phyloP scores from a whole-genome alignment of 306 rosid genomes.

The Begonia peltatifolia region DNA sequence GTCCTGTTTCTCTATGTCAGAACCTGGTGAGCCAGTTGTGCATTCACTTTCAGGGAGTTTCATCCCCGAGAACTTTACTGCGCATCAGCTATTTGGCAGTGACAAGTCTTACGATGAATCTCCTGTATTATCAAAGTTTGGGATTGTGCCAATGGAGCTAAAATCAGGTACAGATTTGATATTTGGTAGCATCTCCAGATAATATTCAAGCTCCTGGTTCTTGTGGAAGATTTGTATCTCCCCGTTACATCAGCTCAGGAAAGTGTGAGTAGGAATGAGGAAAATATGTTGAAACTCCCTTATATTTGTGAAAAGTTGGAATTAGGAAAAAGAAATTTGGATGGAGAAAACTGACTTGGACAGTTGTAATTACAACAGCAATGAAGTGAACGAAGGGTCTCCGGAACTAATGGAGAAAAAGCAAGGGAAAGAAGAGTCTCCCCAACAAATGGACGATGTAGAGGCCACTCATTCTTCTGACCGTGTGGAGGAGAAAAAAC shows the following conservation, averaged over 20 bases:
- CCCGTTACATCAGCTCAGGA: conserved; percentile 33
- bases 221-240: conserved; percentile 29
- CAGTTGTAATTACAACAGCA: conserved; percentile 14
- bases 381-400: conserved; percentile 20
- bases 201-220: conserved; percentile 17
- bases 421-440: no score
- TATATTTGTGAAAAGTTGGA: conserved; percentile 16
- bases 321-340: conserved; percentile 27
- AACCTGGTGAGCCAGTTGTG: conserved; percentile 19
- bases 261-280: conserved; percentile 39
- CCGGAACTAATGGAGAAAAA: neutral
- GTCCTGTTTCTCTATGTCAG: conserved; percentile 22
- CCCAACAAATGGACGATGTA: conserved; percentile 6
- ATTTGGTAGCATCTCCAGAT: conserved; percentile 18
- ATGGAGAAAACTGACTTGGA: conserved; percentile 20
- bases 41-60: conserved; percentile 27
- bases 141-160: conserved; percentile 19
- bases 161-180: conserved; percentile 22
- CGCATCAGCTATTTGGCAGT: no score
- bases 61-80: conserved; percentile 17
- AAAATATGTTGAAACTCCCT: conserved; percentile 15
- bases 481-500: conserved; percentile 37
- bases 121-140: conserved; percentile 17
- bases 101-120: conserved; percentile 2
- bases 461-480: conserved; percentile 21